Conservation (phyloP, 1,139 yeast species). For the Chernovozyma aurita region DNA sequence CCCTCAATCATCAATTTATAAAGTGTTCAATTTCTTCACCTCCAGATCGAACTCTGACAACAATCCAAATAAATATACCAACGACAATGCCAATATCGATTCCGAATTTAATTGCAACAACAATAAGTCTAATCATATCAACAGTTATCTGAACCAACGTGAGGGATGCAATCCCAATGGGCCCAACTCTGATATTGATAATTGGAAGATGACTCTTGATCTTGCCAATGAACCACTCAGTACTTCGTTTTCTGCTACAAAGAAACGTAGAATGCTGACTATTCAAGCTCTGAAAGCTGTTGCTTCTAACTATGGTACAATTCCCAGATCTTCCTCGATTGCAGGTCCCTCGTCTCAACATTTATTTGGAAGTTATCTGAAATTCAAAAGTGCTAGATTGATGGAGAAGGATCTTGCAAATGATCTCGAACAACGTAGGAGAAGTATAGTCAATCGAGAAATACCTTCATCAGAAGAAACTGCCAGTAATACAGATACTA, state of each 20-base stretch:
- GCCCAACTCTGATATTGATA: background rate
- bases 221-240: constrained; percentile 4
- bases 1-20: background rate
- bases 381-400: background rate
- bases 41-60: background rate
- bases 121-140: background rate
- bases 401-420: constrained; percentile 2
- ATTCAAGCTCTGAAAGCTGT: constrained; percentile 3
- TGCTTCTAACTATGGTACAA: background rate
- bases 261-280: constrained; percentile 4
- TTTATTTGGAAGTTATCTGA: constrained; percentile 4
- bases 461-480: background rate
- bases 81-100: background rate
- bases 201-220: constrained; percentile 1
- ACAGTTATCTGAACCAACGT: background rate
- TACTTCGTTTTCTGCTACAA: constrained; percentile 1
- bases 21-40: background rate
- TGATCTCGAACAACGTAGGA: constrained; percentile 4
- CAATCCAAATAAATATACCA: background rate
- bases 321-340: constrained; percentile 4
- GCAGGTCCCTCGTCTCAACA: background rate
- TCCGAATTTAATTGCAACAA: background rate
- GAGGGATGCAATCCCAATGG: background rate
- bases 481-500: background rate
- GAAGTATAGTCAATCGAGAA: constrained; percentile 1